phyloP scores from a whole-genome alignment of 768 basidiomycete species.

The Dentipellis sp. region DNA sequence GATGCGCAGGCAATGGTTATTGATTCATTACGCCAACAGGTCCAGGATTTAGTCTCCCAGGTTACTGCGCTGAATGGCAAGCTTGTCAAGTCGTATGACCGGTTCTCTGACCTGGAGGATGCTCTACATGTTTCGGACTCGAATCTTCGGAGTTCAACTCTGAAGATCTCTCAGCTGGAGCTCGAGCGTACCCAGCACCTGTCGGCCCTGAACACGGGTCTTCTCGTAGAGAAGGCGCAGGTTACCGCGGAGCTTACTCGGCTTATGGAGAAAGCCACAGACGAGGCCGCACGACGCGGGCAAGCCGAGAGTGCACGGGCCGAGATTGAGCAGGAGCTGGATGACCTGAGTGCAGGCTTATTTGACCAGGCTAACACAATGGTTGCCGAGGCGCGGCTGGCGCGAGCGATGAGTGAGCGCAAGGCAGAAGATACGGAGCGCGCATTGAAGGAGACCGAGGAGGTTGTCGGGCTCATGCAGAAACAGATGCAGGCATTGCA shows the following conservation, averaged over 20 bases:
- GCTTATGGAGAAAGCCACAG: conserved; percentile 90
- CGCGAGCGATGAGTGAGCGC: conserved; percentile 55
- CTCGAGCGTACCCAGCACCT: conserved; percentile 81
- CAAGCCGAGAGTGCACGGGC: conserved; percentile 78
- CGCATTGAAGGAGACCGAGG: conserved; percentile 76
- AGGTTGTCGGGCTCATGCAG: conserved; percentile 79
- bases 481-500: conserved; percentile 71
- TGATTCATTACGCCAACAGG: conserved; percentile 66
- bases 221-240: conserved; percentile 85
- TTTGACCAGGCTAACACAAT: conserved; percentile 94
- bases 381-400: conserved; percentile 88
- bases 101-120: conserved; percentile 90
- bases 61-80: conserved; percentile 87
- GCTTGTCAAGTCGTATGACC: conserved; percentile 86
- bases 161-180: conserved; percentile 74
- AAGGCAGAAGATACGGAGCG: conserved; percentile 71
- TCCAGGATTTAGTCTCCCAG: conserved; percentile 83
- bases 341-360: conserved; percentile 83
- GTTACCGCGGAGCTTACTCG: conserved; percentile 88
- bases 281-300: conserved; percentile 86
- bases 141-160: conserved; percentile 46
- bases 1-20: conserved; percentile 83
- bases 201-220: conserved; percentile 81
- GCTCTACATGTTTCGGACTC: conserved; percentile 62
- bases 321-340: conserved; percentile 89